Evolutionary conservation across 2,329 filamentous ascomycete genomes (phyloP).

Genomic region (Saccharata proteae): DNA sequence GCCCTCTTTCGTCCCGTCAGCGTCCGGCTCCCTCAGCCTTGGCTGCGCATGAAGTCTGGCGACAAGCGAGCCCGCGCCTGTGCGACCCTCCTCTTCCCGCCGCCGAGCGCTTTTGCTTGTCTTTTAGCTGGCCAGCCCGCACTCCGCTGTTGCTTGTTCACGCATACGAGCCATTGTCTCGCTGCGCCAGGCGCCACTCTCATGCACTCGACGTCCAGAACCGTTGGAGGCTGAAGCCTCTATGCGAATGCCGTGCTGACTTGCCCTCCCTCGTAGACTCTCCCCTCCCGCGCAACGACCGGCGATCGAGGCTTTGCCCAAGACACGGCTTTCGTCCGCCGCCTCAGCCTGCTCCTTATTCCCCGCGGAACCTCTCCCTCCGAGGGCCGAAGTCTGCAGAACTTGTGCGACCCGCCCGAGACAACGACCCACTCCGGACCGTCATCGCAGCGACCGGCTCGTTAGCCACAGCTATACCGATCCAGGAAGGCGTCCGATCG

Average conservation of each 20-base stretch:
- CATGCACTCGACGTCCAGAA: slow-evolving; percentile 20
- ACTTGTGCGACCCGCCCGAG: too few species aligned
- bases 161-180: slow-evolving; percentile 10
- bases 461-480: too few species aligned
- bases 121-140: background rate
- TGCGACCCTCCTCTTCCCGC: slow-evolving; percentile 14
- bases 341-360: too few species aligned
- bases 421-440: too few species aligned
- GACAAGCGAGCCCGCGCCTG: slow-evolving; percentile 4
- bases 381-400: too few species aligned
- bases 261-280: too few species aligned
- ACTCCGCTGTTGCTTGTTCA: slow-evolving; percentile 3
- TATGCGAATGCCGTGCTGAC: too few species aligned
- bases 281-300: slow-evolving; percentile 1
- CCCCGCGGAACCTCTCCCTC: too few species aligned
- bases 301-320: too few species aligned
- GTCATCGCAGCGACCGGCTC: too few species aligned
- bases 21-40: slow-evolving; percentile 6
- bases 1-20: slow-evolving; percentile 1
- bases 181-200: slow-evolving; percentile 23
- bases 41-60: slow-evolving; percentile 8
- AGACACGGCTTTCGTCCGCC: too few species aligned
- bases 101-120: slow-evolving; percentile 3
- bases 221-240: slow-evolving; percentile 15
- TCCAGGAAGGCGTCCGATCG: slow-evolving; percentile 1